Base-by-base conservation (phyloP, 2,329 filamentous ascomycete genomes). In the Epichloe typhina region DNA sequence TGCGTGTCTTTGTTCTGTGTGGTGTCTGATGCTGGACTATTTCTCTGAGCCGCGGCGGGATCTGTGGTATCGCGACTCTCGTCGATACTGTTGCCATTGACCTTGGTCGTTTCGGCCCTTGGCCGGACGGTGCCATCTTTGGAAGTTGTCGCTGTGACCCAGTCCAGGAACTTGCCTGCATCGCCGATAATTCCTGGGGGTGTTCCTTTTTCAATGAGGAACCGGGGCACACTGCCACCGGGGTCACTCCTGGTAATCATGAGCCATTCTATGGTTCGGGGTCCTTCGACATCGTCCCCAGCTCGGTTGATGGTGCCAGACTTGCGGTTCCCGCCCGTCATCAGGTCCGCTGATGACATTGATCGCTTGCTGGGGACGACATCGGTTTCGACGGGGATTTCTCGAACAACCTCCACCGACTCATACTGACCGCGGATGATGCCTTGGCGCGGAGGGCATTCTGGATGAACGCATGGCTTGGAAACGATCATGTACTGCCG, bases 191-290 rank as follows among this genome's bases (percentile, higher is more conserved):
- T 93, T 37, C 86, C 86, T 11, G 76, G 80, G 89, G 89, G 89
- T 0, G 89, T 95, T 33, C 86, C 87, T 62, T 87, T 82, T 60
- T 95, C 89, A n/a, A 95, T 87, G 76, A 95, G 83, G 68, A 93
- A 95, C 13, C 86, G 78, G 1, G 89, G 89, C 17, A 95, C 89
- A 53, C 82, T 91, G 49, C 89, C 89, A 11, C 89, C 89, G 3
- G 89, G 88, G 59, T 95, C 88, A 63, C 86, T 91, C 46, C 89
- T 76, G 1, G 88, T 95, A 17, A 95, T 80, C 89, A 95, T 95
- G 54, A 93, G 78, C 89, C 89, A 95, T 65, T 95, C 89, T 2
- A 95, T 64, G 26, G 71, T 66, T 35, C 50, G 47, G 5, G 50
- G 46, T 2, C 38, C 31, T 66, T 71, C n/a, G 69, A 62, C 1